Base-by-base conservation (phyloP, 2,329 filamentous ascomycete genomes). In the Podosphaera leucotricha region DNA sequence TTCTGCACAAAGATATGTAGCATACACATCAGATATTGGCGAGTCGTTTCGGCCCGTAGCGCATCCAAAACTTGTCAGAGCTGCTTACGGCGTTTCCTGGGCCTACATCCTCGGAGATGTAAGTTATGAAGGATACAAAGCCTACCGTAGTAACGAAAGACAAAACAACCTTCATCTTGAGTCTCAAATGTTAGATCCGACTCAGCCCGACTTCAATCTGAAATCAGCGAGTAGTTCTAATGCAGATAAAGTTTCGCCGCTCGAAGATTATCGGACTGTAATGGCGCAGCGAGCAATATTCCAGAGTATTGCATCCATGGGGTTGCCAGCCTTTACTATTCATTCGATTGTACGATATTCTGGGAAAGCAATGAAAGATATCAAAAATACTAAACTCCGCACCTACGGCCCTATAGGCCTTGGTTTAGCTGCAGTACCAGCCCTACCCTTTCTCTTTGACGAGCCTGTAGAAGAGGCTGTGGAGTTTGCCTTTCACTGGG, bases 1-100 rank as follows among this genome's bases (percentile, higher is more conserved):
- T 53, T 84, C 81, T 15, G 86, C 86, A 3, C 90, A 95, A 57
- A 78, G 90, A 55, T 98, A 98, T 57, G 85, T 98, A 41, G 90
- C 90, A 46, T 98, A 98, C 60, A 95, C 90, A 0, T 86, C 79
- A 18, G 87, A 95, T 56, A 87, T 98, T 50, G 90, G 90, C 59
- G 90, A 98, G 62, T 92, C 82, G 0, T 98, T 98, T 63, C 75
- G 90, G 1, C 90, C 90, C 0, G 71, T 98, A 35, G 86, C 87
- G 3, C 86, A 94, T 58, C 87, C 85, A 0, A 76, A 70, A 54
- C 63, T 92, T 2, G 80, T 98, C 10, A 73, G 78, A 47, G 67
- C 73, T 41, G 90, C 90, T 5, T 98, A 98, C 57, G 87, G 74
- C 41, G 66, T 98, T 37, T 92, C 83, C 1, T 95, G 90, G 90